These are phyloP conservation scores for Verticillium tricorpus DNA, from an alignment of 2,329 filamentous ascomycete species.

Conservation along the genomic window DNA sequence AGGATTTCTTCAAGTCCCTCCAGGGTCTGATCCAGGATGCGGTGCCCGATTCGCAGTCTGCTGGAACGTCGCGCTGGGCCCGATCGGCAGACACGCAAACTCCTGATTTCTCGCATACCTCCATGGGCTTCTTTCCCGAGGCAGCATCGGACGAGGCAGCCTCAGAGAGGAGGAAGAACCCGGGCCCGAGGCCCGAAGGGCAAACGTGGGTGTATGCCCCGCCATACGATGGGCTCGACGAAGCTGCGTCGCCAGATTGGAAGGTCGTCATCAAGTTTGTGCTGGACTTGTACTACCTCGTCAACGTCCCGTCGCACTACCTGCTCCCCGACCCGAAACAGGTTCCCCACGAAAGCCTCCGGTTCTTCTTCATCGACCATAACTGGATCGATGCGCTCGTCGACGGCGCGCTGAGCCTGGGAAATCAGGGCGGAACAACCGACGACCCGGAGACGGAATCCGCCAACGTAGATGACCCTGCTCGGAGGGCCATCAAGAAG, in stretches of 20 bases:
- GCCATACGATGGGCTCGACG: slow-evolving; percentile 21
- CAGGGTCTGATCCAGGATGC: neutral
- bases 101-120: too few relatives aligned
- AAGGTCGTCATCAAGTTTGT: slow-evolving; percentile 29
- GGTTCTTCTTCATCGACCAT: slow-evolving; percentile 40
- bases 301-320: slow-evolving; percentile 33
- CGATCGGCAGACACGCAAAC: too few relatives aligned
- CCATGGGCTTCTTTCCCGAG: too few relatives aligned
- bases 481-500: slow-evolving; percentile 19
- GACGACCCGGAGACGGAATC: neutral
- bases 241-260: slow-evolving; percentile 29
- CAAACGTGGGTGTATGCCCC: neutral
- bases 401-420: slow-evolving; percentile 37
- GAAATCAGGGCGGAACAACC: slow-evolving; percentile 24
- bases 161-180: neutral
- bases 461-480: slow-evolving; percentile 18
- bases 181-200: too few relatives aligned
- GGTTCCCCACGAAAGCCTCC: slow-evolving; percentile 30
- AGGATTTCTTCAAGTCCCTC: neutral
- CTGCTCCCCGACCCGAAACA: slow-evolving; percentile 31
- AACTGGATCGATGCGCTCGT: slow-evolving; percentile 37
- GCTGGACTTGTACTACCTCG: slow-evolving; percentile 30
- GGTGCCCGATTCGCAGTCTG: neutral
- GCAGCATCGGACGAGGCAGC: neutral
- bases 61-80: neutral